Evolutionary conservation across 257 asterid genomes (phyloP).

Genomic region (Perilla frutescens): DNA sequence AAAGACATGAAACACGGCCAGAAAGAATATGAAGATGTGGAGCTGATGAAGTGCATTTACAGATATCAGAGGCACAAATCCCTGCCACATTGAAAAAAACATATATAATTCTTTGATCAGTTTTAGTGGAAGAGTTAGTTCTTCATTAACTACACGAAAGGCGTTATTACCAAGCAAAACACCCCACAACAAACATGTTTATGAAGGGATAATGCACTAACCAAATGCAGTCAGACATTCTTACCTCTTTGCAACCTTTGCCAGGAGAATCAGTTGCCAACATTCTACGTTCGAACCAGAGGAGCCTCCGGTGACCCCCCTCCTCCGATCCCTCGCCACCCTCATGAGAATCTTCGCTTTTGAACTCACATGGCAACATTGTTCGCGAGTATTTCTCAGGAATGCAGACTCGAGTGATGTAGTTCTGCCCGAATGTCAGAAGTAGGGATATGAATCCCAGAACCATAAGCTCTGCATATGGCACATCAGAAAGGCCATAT

Average conservation of each 20-base stretch:
- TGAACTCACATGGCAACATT: conserved; percentile 73
- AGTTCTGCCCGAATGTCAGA: conserved; percentile 85
- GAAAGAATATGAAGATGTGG: conserved; percentile 72
- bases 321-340: background rate
- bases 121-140: background rate
- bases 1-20: conserved; percentile 68
- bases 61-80: conserved; percentile 59
- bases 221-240: background rate
- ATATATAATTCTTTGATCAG: background rate
- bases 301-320: conserved; percentile 42
- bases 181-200: no score
- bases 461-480: conserved; percentile 88
- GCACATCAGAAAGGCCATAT: conserved; percentile 3
- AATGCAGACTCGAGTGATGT: conserved; percentile 76
- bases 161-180: no score
- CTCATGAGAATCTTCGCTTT: background rate
- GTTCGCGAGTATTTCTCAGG: conserved; percentile 57
- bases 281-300: conserved; percentile 43
- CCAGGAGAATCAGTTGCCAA: conserved; percentile 39
- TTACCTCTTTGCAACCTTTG: conserved; percentile 41
- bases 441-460: conserved; percentile 92
- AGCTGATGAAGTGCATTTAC: conserved; percentile 65
- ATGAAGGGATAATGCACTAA: background rate
- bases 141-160: background rate
- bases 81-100: conserved; percentile 38